Percentiles rank a stretch among this genome's conserved stretches.
These are phyloP conservation scores for Ogataea allantospora DNA, from an alignment of 805 yeast species.

Conservation along the genomic window DNA sequence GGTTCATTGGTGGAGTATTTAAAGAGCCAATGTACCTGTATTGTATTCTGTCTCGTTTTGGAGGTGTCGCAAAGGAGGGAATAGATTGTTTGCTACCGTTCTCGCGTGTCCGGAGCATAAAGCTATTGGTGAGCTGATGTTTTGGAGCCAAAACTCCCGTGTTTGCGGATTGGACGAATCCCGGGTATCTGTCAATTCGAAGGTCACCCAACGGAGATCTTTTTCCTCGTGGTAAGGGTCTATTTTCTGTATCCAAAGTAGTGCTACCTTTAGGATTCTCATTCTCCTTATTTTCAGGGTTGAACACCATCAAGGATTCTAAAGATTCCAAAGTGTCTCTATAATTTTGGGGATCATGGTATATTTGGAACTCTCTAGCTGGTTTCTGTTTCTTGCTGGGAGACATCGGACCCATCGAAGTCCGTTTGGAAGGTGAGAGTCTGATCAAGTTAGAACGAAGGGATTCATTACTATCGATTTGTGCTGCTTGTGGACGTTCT, in stretches of 20 bases:
- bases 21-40: conserved; percentile 21
- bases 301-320: conserved; percentile 8
- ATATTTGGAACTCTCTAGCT: conserved; percentile 19
- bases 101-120: conserved; percentile 15
- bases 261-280: conserved; percentile 2
- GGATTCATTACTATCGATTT: conserved; percentile 15
- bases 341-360: conserved; percentile 18
- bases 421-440: conserved; percentile 15
- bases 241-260: conserved; percentile 1
- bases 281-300: conserved; percentile 17
- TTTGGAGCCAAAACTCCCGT: conserved; percentile 21
- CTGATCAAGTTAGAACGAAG: conserved; percentile 5
- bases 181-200: conserved; percentile 20
- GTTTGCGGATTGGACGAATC: conserved; percentile 15
- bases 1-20: background rate
- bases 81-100: conserved; percentile 3
- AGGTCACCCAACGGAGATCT: conserved; percentile 15
- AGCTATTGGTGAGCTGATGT: conserved; percentile 18
- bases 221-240: conserved; percentile 1
- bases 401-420: conserved; percentile 9
- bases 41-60: conserved; percentile 17
- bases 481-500: too few relatives aligned
- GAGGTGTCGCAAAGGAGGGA: conserved; percentile 27
- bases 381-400: conserved; percentile 16
- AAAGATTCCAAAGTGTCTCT: conserved; percentile 10